Base-by-base conservation (phyloP, 2,329 filamentous ascomycete genomes). In the Alternaria solani region DNA sequence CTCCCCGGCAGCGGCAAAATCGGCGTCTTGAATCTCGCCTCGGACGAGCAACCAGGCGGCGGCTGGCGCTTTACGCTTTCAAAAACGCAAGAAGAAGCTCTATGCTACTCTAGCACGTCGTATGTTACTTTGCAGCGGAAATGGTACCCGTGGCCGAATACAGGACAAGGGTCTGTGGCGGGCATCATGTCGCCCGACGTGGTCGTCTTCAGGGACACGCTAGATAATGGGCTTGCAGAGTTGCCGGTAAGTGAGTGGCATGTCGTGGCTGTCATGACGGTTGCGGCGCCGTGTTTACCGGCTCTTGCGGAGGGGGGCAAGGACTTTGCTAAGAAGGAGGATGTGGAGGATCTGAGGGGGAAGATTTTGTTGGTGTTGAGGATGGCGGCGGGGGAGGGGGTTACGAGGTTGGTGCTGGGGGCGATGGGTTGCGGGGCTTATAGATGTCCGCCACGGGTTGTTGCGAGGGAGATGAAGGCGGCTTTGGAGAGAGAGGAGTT, bases 81-180 rank as follows among this genome's bases (percentile, higher is more conserved):
- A 0, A 41, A 20, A 16, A 72, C 68, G 5, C 69, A 72, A 26
- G 69, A 72, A 60, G 69, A 72, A 51, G 68, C 69, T 0, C 39
- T 72, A 1, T 72, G 69, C 26, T 71, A 71, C 16, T 71, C 69
- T 4, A 70, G 66, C 1, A 72, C 69, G 2, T 51, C 69, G 0
- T 70, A 63, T 20, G 51, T 49, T 11, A 71, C 68, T 0, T 38
- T 72, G 3, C 66, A 64, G 4, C 60, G 55, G 6, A 62, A 67
- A 48, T 72, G 69, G 69, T 72, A 72, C 59, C 65, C 69, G 3
- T 72, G 66, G 64, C 60, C 68, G 3, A 71, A 72, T n/a, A 63
- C 41, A 0, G 69, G 68, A 2, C 26, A 51, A 1, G 64, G 64
- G 2, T 71, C 67, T 8, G 64, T 65, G 25, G 64, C 65, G 7